Base-by-base conservation (phyloP, 179 eudicot species). In the Vitellaria paradoxa region DNA sequence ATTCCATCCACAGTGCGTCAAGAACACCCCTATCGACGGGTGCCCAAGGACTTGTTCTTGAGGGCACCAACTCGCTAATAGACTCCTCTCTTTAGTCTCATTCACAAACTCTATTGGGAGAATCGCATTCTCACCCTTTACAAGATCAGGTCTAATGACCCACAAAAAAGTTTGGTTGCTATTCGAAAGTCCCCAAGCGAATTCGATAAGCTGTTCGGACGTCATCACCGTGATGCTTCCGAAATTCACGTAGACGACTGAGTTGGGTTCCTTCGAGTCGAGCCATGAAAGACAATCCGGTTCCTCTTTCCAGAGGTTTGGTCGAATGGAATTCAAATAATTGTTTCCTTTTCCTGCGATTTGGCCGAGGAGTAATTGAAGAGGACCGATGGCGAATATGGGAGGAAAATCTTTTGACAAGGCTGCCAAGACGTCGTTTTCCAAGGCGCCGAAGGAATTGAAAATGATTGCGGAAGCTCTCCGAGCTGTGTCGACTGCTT, bases 1-100 rank as follows among this genome's bases (percentile, higher is more conserved):
- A 47, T 83, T 85, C 88, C 88, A 85, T 9, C 88, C 88, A 65
- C 82, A 49, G 53, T 85, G 88, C 0, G 86, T 85, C 68, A 83
- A 65, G n/a, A 83, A 86, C 17, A 76, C 83, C 8, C 80, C 81
- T 0, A 71, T 30, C 0, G 88, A 40, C 0, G 68, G 78, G 66
- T 86, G 88, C 7, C 5, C 24, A 0, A 87, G 59, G 1, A 88
- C 85, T 26, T 80, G 46, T 53, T 78, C 84, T 60, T 88, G 91
- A 17, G 84, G 81, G 72, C 90, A 87, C 92, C 88, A 87, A 21
- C 68, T 76, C 1, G 82, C 79, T 12, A 89, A 0, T 4, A 78
- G 1, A 0, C 84, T 82, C 18, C 87, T 76, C 2, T 60, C 86
- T 46, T 77, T 75, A 0, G 82, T 84, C 20, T 21, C 69, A 0